A percentile compares a stretch with the other conserved stretches of the same genome.
phyloP scores from a whole-genome alignment of 192 early-diverging fungal genomes.

The Globomyces pollinis-pini region DNA sequence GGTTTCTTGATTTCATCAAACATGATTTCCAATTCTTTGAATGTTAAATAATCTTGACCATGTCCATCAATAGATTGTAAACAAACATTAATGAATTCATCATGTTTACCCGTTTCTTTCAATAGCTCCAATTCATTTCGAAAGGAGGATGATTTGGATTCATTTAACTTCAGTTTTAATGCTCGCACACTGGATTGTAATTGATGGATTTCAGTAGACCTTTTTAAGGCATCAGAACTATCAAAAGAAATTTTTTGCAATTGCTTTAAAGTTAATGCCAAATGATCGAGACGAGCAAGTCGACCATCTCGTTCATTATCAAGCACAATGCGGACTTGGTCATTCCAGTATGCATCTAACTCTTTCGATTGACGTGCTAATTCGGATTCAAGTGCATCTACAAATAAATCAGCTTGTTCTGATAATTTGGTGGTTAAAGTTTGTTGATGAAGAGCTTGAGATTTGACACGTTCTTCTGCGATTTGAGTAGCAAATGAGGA shows the following conservation, averaged over 20 bases:
- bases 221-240: constrained; percentile 55
- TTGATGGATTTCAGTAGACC: constrained; percentile 18
- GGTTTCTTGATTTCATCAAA: constrained; percentile 63
- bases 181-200: neutral
- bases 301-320: constrained; percentile 88
- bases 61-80: constrained; percentile 28
- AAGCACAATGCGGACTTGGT: constrained; percentile 68
- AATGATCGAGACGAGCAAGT: constrained; percentile 74
- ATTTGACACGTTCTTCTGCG: constrained; percentile 34
- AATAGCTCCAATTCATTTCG: constrained; percentile 61
- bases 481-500: constrained; percentile 1
- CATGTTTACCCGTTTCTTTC: constrained; percentile 39
- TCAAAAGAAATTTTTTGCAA: constrained; percentile 61
- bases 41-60: constrained; percentile 47
- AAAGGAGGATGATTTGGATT: constrained; percentile 46
- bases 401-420: constrained; percentile 45
- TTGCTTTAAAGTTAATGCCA: constrained; percentile 67
- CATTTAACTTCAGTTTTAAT: neutral
- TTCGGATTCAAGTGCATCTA: constrained; percentile 50
- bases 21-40: constrained; percentile 29
- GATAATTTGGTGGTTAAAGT: constrained; percentile 27
- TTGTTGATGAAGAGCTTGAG: constrained; percentile 41
- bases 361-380: constrained; percentile 59
- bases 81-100: constrained; percentile 36
- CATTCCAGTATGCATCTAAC: constrained; percentile 62